phyloP scores from a whole-genome alignment of 139 green algal genomes.

The Chlamydomonas incerta region DNA sequence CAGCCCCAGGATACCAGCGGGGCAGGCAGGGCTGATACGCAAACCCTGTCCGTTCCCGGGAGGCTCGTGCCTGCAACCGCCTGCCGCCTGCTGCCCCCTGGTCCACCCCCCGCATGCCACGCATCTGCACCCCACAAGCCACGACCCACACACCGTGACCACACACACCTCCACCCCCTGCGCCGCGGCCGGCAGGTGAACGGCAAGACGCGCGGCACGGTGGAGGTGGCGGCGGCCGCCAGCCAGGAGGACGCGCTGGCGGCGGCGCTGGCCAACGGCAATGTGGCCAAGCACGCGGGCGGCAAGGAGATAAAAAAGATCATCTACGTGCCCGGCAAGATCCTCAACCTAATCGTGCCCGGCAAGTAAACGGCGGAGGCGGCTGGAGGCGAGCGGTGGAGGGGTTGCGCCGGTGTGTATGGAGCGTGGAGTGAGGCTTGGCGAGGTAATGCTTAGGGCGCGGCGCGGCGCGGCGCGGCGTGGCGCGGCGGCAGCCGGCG shows the following conservation, averaged over 20 bases:
- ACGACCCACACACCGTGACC: no score
- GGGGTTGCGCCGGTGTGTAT: no score
- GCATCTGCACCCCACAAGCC: not conserved
- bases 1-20: no score
- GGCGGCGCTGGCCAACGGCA: conserved; percentile 48
- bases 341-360: conserved; percentile 95
- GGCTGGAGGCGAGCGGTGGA: no score
- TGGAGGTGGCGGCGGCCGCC: conserved; percentile 77
- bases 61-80: not conserved
- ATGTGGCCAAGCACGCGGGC: conserved; percentile 73
- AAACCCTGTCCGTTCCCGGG: not conserved
- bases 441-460: no score
- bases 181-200: conserved; percentile 59
- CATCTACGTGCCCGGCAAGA: conserved; percentile 93
- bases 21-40: no score
- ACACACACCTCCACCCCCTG: not conserved
- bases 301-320: conserved; percentile 94
- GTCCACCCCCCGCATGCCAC: not conserved
- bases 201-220: conserved; percentile 91
- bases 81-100: no score
- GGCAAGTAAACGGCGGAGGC: conserved; percentile 12
- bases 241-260: conserved; percentile 81
- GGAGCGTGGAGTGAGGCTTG: no score
- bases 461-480: no score
- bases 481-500: no score